phyloP scores from a whole-genome alignment of 176 grass and related monocot genomes.

The Oryza rufipogon region DNA sequence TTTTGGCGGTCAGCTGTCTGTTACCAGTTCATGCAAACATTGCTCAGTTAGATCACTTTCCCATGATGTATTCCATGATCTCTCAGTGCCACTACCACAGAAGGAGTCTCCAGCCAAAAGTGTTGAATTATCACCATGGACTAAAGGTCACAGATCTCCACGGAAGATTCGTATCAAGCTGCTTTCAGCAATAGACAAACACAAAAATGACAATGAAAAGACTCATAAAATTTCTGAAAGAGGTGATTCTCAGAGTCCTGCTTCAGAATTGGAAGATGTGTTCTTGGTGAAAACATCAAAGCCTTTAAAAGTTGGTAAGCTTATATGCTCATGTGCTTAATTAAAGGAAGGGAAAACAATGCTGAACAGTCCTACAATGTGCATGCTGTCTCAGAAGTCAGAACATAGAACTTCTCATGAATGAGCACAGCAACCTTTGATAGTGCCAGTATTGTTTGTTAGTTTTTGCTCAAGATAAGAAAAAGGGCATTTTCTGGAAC shows the following conservation, averaged over 20 bases:
- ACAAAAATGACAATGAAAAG: neutral
- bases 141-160: conserved; percentile 28
- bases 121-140: conserved; percentile 15
- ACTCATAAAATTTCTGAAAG: too few species aligned
- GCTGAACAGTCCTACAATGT: conserved; percentile 13
- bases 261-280: conserved; percentile 35
- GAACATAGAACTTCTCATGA: neutral
- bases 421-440: neutral
- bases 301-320: conserved; percentile 45
- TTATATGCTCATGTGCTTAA: conserved; percentile 23
- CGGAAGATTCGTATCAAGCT: neutral
- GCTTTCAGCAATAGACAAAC: conserved; percentile 2
- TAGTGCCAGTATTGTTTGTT: neutral
- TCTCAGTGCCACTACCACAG: conserved; percentile 66
- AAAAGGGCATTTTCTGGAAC: neutral
- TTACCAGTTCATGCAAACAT: conserved; percentile 45
- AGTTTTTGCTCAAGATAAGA: conserved; percentile 12
- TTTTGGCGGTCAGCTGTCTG: conserved; percentile 50
- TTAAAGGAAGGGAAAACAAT: conserved; percentile 21
- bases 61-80: conserved; percentile 41
- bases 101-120: conserved; percentile 32
- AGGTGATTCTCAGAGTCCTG: neutral
- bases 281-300: conserved; percentile 16
- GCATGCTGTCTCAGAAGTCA: neutral
- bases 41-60: conserved; percentile 40